Evolutionary conservation across 2,329 filamentous ascomycete genomes (phyloP), one percentile per base, ranked within the genome.

Genomic region (Penicillium vulpinum): DNA sequence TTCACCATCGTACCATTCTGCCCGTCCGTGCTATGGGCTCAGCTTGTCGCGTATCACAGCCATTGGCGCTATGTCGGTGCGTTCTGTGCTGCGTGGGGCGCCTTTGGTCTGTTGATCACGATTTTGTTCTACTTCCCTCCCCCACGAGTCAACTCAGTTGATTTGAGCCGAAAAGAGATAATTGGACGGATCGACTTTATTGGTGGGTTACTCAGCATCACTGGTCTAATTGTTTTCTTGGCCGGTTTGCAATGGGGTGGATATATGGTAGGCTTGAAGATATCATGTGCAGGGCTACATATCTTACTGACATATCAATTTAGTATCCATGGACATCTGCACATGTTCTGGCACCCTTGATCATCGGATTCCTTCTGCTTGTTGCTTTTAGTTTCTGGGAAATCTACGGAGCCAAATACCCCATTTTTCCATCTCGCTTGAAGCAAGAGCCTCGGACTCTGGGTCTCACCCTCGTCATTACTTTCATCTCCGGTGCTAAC

Each of bases 1-100:
- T 80, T 87, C 64, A 85, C 82, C 53, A 85, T 88, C 56, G 60
- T 86, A 1, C 85, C 85, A 0, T 88, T 88, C 67, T 81, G 81
- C 55, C 85, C 86, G 0, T 83, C 84, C 1, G 84, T 85, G 0
- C 72, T 88, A 22, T 88, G 81, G 73, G 84, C 78, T 33, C 85
- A 88, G 67, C 75, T 86, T 29, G 81, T 82, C 56, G 75, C 80
- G 16, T 70, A 69, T n/a, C 66, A 80, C 55, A 69, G 72, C 18
- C 71, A 64, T 43, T 80, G 78, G 78, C 70, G 78, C 44, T 78
- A 78, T 62, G 73, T 77, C 31, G 75, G 73, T 26, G 70, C 74
- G 3, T 72, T 80, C 47, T 74, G 73, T 52, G 77, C 73, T 29
- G 71, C 73, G 3, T 79, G 77, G 76, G 74, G 68, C 53, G 72